A percentile compares a stretch with the other conserved stretches of the same genome.
Conservation (phyloP, 176 grass and related monocot species). For the Triticum turgidum region DNA sequence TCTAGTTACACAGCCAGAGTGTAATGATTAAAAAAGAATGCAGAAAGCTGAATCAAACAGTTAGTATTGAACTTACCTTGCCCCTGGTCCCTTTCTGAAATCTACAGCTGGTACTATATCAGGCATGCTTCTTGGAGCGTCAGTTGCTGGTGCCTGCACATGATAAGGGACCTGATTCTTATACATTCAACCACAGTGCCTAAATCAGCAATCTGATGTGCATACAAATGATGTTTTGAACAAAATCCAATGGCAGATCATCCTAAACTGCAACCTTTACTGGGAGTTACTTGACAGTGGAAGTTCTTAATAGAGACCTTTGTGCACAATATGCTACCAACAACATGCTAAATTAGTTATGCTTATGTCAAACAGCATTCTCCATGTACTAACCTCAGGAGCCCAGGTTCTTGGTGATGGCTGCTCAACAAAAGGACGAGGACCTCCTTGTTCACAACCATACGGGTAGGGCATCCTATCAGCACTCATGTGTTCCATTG, state of each 20-base stretch:
- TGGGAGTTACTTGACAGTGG: neutral
- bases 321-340: neutral
- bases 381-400: constrained; percentile 51
- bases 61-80: constrained; percentile 38
- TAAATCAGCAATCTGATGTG: constrained; percentile 19
- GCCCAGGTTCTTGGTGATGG: constrained; percentile 51
- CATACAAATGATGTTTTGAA: neutral
- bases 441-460: constrained; percentile 48
- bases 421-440: constrained; percentile 48
- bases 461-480: constrained; percentile 48
- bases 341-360: constrained; percentile 4
- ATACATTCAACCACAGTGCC: constrained; percentile 7
- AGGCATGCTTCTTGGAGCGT: constrained; percentile 41
- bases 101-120: constrained; percentile 32
- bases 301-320: constrained; percentile 11
- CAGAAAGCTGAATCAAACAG: neutral
- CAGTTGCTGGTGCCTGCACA: constrained; percentile 44
- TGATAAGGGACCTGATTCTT: constrained; percentile 5
- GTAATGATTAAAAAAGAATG: neutral
- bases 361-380: neutral
- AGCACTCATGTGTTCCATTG: constrained; percentile 42
- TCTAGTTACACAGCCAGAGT: neutral
- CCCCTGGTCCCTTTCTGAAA: constrained; percentile 45
- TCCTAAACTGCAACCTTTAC: neutral
- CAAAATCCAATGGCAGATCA: neutral